Evolutionary conservation across 306 rosid species (phyloP).

Genomic region (Sicyos baderoa): DNA sequence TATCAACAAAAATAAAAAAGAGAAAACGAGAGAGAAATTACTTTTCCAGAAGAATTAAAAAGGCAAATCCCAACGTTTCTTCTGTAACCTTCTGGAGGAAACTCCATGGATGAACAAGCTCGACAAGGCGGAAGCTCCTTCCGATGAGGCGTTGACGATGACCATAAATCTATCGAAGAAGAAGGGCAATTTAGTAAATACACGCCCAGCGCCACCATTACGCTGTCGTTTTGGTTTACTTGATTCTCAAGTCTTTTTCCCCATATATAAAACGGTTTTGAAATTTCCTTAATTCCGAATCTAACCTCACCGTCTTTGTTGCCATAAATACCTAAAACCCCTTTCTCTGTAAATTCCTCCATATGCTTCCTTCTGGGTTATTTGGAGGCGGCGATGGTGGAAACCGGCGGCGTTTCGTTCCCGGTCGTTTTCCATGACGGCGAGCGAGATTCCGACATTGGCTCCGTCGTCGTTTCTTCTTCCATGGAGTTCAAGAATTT

Average conservation of each 20-base stretch:
- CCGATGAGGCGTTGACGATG: constrained; percentile 15
- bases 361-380: not conserved
- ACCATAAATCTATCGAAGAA: not conserved
- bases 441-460: constrained; percentile 34
- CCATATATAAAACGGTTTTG: not conserved
- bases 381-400: constrained; percentile 11
- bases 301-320: constrained; percentile 13
- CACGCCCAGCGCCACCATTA: not conserved
- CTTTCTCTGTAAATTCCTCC: not conserved
- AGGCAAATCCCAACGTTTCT: constrained; percentile 74
- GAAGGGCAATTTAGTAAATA: not conserved
- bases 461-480: constrained; percentile 33
- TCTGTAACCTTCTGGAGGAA: constrained; percentile 35
- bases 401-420: constrained; percentile 18
- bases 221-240: constrained; percentile 16
- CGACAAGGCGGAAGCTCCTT: not conserved
- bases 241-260: constrained; percentile 16
- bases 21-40: not conserved
- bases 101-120: constrained; percentile 17
- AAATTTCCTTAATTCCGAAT: not conserved
- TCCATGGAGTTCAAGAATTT: constrained; percentile 36
- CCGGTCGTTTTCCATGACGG: constrained; percentile 54
- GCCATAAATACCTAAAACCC: constrained; percentile 17
- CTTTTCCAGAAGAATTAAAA: constrained; percentile 55
- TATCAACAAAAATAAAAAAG: not conserved